phyloP scores from a whole-genome alignment of 2,329 filamentous ascomycete species.

The Stemphylium beticola region DNA sequence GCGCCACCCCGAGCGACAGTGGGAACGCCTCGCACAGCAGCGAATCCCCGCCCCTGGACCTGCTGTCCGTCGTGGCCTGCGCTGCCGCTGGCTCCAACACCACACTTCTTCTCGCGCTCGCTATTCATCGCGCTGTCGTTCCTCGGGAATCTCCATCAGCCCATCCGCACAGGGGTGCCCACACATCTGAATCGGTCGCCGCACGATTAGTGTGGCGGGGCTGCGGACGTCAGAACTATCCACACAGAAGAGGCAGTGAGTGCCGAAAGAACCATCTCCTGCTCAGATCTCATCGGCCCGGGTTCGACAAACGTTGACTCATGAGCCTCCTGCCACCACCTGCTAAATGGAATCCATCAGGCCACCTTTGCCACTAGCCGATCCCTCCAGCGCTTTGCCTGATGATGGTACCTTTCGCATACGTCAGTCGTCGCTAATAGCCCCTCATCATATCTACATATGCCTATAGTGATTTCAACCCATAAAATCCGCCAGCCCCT shows the following conservation, averaged over 20 bases:
- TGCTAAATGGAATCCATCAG: not conserved
- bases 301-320: slow-evolving; percentile 1
- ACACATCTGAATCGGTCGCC: slow-evolving; percentile 24
- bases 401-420: too few relatives aligned
- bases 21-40: slow-evolving; percentile 4
- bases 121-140: not conserved
- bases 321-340: not conserved
- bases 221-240: slow-evolving; percentile 14
- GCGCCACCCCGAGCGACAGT: slow-evolving; percentile 17
- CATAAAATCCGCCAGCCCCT: not conserved
- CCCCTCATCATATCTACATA: not conserved
- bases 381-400: too few relatives aligned
- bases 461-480: not conserved
- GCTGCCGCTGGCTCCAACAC: slow-evolving; percentile 17
- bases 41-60: too few relatives aligned
- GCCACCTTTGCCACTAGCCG: too few relatives aligned
- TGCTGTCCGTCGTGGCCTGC: not conserved
- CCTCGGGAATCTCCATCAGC: slow-evolving; percentile 22
- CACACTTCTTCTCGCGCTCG: not conserved
- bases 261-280: slow-evolving; percentile 21
- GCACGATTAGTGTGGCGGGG: slow-evolving; percentile 23
- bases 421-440: too few relatives aligned
- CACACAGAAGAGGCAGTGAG: slow-evolving; percentile 6
- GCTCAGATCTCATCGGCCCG: slow-evolving; percentile 20
- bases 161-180: slow-evolving; percentile 13